These are phyloP conservation scores for Salvia rosmarinus DNA, from an alignment of 257 asterid species.

Conservation along the genomic window DNA sequence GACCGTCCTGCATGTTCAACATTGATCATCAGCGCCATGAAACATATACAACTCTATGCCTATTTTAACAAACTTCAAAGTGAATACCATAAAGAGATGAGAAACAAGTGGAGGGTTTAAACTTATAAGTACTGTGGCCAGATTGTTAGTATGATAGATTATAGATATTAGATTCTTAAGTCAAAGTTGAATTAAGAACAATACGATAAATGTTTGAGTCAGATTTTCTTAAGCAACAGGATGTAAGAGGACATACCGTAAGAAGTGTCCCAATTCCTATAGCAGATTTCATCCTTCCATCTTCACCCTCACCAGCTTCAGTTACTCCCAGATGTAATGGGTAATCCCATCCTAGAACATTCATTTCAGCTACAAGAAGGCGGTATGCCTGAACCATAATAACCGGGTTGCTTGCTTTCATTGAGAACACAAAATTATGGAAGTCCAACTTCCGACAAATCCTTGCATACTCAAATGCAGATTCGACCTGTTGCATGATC, in stretches of 20 bases:
- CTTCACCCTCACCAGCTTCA: conserved; percentile 99
- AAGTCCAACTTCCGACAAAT: conserved; percentile 92
- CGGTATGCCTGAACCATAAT: conserved; percentile 98
- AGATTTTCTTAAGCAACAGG: conserved; percentile 22
- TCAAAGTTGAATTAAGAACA: conserved; percentile 13
- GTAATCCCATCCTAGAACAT: conserved; percentile 97
- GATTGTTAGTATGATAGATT: background rate
- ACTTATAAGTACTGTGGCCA: background rate
- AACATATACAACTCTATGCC: background rate
- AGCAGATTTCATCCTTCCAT: conserved; percentile 99
- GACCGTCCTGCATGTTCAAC: conserved; percentile 71
- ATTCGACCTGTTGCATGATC: conserved; percentile 74
- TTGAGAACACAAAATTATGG: conserved; percentile 94
- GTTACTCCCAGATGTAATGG: conserved; percentile 98
- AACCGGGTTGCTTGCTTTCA: conserved; percentile 99
- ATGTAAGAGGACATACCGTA: conserved; percentile 52
- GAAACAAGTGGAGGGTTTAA: background rate
- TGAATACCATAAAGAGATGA: background rate
- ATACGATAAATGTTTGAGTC: background rate
- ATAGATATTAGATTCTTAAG: background rate
- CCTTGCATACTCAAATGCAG: conserved; percentile 96
- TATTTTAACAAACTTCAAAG: background rate
- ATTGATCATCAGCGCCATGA: conserved; percentile 13
- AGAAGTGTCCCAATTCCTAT: conserved; percentile 98
- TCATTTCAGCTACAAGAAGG: conserved; percentile 97